Conservation (phyloP, 1,139 yeast genomes). For the Sugiyamaella japonica region DNA sequence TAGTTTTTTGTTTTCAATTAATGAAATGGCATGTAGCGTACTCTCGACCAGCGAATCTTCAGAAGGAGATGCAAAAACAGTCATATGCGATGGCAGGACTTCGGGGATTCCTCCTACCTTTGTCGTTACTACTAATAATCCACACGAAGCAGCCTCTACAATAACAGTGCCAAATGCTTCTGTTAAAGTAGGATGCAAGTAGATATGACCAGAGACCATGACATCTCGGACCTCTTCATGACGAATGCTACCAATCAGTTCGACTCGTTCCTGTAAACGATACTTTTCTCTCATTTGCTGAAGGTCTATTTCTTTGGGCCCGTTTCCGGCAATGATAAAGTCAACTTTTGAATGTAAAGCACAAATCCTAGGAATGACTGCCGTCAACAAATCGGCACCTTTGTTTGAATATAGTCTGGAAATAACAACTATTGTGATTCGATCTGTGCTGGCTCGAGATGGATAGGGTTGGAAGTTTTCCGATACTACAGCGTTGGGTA, state of each 20-base stretch:
- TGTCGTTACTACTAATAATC: slow-evolving; percentile 89
- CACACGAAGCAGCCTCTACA: slow-evolving; percentile 98
- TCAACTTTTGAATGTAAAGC: slow-evolving; percentile 59
- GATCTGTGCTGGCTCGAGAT: slow-evolving; percentile 34
- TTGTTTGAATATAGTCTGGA: slow-evolving; percentile 93
- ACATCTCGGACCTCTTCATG: slow-evolving; percentile 94
- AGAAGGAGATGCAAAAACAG: slow-evolving; percentile 83
- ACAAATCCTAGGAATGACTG: slow-evolving; percentile 85
- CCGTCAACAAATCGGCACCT: slow-evolving; percentile 87
- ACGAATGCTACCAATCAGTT: slow-evolving; percentile 78
- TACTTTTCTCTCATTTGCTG: slow-evolving; percentile 93
- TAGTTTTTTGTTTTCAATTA: slow-evolving; percentile 56
- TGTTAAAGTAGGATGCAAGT: slow-evolving; percentile 88
- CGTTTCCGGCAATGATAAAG: slow-evolving; percentile 93
- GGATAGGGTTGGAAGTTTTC: slow-evolving; percentile 71
- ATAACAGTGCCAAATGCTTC: slow-evolving; percentile 98
- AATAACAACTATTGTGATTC: slow-evolving; percentile 83
- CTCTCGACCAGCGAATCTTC: slow-evolving; percentile 77
- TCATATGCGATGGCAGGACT: slow-evolving; percentile 91
- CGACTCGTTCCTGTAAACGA: slow-evolving; percentile 84
- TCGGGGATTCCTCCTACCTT: slow-evolving; percentile 98
- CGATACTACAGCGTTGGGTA: slow-evolving; percentile 93
- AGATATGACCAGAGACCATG: slow-evolving; percentile 92
- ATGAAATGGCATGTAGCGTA: slow-evolving; percentile 62
- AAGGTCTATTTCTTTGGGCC: slow-evolving; percentile 89